A percentile compares a stretch with the other conserved stretches of the same genome.
Conservation (phyloP, 164 flowering plant genomes). For the Echeveria elegans region DNA sequence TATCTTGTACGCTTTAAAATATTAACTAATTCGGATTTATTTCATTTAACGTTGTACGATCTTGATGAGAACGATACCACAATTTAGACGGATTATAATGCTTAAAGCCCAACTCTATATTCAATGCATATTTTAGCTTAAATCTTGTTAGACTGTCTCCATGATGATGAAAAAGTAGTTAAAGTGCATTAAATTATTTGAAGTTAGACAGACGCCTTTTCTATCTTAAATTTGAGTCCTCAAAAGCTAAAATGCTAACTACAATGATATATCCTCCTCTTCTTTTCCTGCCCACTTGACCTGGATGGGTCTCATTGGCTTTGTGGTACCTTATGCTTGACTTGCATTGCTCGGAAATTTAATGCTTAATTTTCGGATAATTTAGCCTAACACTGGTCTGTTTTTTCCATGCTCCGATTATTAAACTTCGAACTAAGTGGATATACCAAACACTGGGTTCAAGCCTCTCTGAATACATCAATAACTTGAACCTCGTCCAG, state of each 20-base stretch:
- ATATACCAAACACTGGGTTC: too few species aligned
- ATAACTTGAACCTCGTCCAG: too few species aligned
- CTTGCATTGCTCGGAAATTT: background rate
- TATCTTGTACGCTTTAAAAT: background rate
- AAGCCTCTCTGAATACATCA: too few species aligned
- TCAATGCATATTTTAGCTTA: background rate
- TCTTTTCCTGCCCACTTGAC: conserved; percentile 2
- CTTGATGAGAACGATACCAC: too few species aligned
- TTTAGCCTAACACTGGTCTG: conserved; percentile 6
- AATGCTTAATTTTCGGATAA: background rate
- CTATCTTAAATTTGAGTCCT: background rate
- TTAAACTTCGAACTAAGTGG: too few species aligned
- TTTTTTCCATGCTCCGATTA: too few species aligned
- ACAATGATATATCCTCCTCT: background rate
- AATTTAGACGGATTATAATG: background rate
- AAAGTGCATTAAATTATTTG: conserved; percentile 4
- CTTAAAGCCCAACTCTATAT: background rate
- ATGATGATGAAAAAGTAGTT: conserved; percentile 1
- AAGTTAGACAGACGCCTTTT: conserved; percentile 3
- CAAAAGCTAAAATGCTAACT: conserved; percentile 5
- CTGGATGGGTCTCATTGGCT: background rate
- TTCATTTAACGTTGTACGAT: too few species aligned
- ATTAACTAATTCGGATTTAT: background rate
- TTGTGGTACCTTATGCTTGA: background rate
- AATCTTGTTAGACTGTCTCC: background rate